Evolutionary conservation across 2,329 filamentous ascomycete species (phyloP).

Genomic region (Penicillium sp.): DNA sequence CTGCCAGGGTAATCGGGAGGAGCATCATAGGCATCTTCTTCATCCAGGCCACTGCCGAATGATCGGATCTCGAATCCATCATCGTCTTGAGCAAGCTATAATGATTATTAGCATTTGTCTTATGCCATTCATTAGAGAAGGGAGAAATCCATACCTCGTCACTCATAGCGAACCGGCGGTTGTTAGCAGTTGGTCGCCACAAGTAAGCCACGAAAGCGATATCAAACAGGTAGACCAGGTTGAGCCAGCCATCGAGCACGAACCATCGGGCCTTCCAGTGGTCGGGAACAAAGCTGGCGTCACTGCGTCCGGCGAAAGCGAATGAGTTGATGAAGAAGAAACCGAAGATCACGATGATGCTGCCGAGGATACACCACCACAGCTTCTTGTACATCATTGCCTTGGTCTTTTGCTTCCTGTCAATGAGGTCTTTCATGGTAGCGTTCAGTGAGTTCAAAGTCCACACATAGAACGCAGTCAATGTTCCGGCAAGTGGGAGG

Average conservation of each 20-base stretch:
- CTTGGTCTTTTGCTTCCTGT: conserved; percentile 91
- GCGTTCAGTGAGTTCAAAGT: conserved; percentile 92
- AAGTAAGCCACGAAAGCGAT: conserved; percentile 92
- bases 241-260: conserved; percentile 94
- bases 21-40: conserved; percentile 55
- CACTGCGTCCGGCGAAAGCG: conserved; percentile 80
- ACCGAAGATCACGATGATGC: conserved; percentile 91
- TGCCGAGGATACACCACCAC: conserved; percentile 95
- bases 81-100: conserved; percentile 87
- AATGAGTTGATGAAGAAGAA: conserved; percentile 99
- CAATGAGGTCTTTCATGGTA: conserved; percentile 93
- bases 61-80: conserved; percentile 97
- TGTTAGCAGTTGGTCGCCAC: conserved; percentile 95
- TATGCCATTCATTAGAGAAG: not conserved
- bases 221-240: conserved; percentile 92
- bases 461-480: conserved; percentile 98
- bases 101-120: conserved; percentile 30
- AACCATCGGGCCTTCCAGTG: conserved; percentile 99
- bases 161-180: conserved; percentile 96
- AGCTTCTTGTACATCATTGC: conserved; percentile 96
- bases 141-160: conserved; percentile 66
- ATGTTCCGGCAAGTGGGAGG: conserved; percentile 82
- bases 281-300: conserved; percentile 88
- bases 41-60: conserved; percentile 73
- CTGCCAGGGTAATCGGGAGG: conserved; percentile 36